Evolutionary conservation across 2,329 filamentous ascomycete genomes (phyloP).

Genomic region (Raffaelea albimanens): DNA sequence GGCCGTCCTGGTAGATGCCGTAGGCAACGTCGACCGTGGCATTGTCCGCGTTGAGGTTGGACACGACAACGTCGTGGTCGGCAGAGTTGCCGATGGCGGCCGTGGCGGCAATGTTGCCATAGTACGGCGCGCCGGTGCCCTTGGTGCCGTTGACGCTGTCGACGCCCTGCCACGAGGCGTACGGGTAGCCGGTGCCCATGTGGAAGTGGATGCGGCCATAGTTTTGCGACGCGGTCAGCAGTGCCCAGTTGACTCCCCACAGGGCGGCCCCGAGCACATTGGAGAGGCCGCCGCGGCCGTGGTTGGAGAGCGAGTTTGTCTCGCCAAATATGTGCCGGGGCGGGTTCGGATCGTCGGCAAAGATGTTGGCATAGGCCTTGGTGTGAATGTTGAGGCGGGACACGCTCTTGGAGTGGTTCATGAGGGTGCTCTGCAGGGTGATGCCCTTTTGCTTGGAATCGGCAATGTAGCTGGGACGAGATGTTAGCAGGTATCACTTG

Average conservation of each 20-base stretch:
- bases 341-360: conserved; percentile 15
- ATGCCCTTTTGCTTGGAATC: conserved; percentile 50
- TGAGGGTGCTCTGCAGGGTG: conserved; percentile 50
- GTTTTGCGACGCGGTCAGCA: conserved; percentile 45
- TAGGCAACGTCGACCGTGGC: conserved; percentile 40
- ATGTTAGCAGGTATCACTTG: not conserved
- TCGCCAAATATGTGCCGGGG: conserved; percentile 51
- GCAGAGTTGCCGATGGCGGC: conserved; percentile 39
- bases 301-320: conserved; percentile 52
- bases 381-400: conserved; percentile 38
- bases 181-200: conserved; percentile 51
- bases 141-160: conserved; percentile 35
- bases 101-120: conserved; percentile 50
- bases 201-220: conserved; percentile 55
- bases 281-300: conserved; percentile 51
- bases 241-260: conserved; percentile 54
- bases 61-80: conserved; percentile 29
- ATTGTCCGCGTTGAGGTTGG: conserved; percentile 30
- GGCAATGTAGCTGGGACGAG: conserved; percentile 45
- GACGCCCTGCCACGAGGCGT: conserved; percentile 24
- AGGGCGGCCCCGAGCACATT: conserved; percentile 58
- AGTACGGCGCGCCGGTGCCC: conserved; percentile 56
- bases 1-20: conserved; percentile 37
- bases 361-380: conserved; percentile 34
- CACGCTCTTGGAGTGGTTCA: conserved; percentile 51